Conservation (phyloP, 805 yeast species). For the Candida krabiensis region DNA sequence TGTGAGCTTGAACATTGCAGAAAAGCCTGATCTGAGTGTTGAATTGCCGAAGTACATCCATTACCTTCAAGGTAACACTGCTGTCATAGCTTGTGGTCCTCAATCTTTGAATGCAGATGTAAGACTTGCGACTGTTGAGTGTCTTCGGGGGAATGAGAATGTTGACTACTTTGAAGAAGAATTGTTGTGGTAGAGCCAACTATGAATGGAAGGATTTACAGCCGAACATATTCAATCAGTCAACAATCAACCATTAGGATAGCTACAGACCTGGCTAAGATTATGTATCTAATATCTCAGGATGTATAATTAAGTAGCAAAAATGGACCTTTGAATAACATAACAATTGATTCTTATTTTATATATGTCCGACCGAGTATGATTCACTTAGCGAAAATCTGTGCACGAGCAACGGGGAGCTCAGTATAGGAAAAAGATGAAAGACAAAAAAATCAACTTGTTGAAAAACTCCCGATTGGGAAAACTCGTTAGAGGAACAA, state of each 20-base stretch:
- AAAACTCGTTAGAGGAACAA: no score
- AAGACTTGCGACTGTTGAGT: slow-evolving; percentile 31
- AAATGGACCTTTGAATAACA: no score
- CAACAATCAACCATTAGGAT: background rate
- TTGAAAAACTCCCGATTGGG: no score
- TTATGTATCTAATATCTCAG: no score
- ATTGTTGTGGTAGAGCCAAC: slow-evolving; percentile 38
- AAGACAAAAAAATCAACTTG: no score
- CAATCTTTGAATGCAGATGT: slow-evolving; percentile 33
- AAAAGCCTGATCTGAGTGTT: slow-evolving; percentile 25
- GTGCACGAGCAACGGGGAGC: no score
- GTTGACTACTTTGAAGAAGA: slow-evolving; percentile 41
- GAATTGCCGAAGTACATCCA: slow-evolving; percentile 22
- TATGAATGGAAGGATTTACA: background rate
- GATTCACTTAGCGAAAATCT: no score
- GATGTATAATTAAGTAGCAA: no score
- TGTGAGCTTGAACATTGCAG: slow-evolving; percentile 25
- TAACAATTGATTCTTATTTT: no score
- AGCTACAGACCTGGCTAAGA: background rate
- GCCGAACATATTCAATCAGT: background rate
- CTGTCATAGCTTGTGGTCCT: slow-evolving; percentile 40
- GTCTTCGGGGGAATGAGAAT: slow-evolving; percentile 25
- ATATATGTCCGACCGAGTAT: no score
- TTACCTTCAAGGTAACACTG: slow-evolving; percentile 24
- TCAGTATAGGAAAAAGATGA: no score